Base-by-base conservation (phyloP, 345 rosid genomes). In the Mangifera indica region DNA sequence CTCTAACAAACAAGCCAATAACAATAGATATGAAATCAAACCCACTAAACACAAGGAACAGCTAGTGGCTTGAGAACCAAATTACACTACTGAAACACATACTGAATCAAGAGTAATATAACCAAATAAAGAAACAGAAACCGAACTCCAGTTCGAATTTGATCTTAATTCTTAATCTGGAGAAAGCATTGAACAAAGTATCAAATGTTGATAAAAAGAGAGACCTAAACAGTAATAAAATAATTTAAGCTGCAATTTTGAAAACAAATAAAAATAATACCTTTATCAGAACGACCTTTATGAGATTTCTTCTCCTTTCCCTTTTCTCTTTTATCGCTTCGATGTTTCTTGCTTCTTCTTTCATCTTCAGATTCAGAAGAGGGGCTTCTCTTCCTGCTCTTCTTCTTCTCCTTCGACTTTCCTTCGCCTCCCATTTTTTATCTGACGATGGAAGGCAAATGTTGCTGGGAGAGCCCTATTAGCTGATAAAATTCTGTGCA, bases 391-490 rank as follows among this genome's bases (percentile, higher is more conserved):
- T 73, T 81, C 81, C 85, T 90, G 77, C 78, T 82, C 76, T 78
- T 85, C 83, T 74, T 83, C 81, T 82, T 81, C 74, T 83, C 88
- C 84, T 69, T 83, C 64, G 81, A 56, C 77, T 81, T 89, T 77
- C 90, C 73, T 24, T 87, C 87, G 79, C 84, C 76, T 69, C 86
- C 93, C 96, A 92, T 92, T 62, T 29, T 75, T 26, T 4, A 14
- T 53, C 14, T 12, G 42, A 37, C 42, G 42, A 37, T 37, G 8
- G 7, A 5, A 37, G 42, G 1, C 42, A 37, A n/a, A n/a, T n/a
- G n/a, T n/a, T n/a, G n/a, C n/a, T n/a, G n/a, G n/a, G n/a, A 37
- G 9, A 37, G 42, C 42, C 9, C 8, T 37, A 37, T 5, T 37
- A 6, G 42, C 10, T 37, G 42, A 8, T 37, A 6, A 37, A 37